Conservation (phyloP, 371 early-diverging fungal genomes). For the Apophysomyces trapeziformis region DNA sequence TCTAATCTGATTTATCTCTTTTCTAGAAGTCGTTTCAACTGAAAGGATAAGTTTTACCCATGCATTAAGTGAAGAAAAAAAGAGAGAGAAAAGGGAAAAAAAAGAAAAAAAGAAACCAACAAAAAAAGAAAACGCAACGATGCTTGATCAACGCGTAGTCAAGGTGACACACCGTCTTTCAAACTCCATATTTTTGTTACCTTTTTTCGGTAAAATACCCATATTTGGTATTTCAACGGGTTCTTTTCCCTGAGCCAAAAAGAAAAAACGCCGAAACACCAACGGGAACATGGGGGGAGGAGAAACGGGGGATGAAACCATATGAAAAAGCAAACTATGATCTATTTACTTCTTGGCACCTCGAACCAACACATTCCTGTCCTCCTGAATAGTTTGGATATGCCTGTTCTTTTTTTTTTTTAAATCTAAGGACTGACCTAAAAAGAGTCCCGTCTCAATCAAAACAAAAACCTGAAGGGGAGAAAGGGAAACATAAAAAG, state of each 20-base stretch:
- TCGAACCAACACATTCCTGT: background rate
- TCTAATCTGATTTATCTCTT: background rate
- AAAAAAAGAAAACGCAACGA: background rate
- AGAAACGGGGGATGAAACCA: too few relatives aligned
- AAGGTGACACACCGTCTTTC: conserved; percentile 2
- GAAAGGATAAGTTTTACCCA: too few relatives aligned
- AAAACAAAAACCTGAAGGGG: too few relatives aligned
- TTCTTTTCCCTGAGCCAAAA: background rate
- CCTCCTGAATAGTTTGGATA: background rate
- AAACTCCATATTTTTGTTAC: conserved; percentile 1
- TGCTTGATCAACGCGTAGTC: background rate
- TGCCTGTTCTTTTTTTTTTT: background rate
- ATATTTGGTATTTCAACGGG: background rate
- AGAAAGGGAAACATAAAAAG: background rate
- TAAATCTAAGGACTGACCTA: background rate
- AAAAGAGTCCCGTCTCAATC: too few relatives aligned
- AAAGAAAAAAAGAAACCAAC: too few relatives aligned
- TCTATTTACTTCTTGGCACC: background rate
- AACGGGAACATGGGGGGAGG: too few relatives aligned
- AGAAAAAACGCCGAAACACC: too few relatives aligned
- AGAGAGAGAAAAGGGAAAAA: too few relatives aligned
- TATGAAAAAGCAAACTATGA: background rate
- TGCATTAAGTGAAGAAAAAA: too few relatives aligned
- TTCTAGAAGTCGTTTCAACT: too few relatives aligned
- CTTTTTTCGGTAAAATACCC: conserved; percentile 7